Base-by-base conservation (phyloP, 1,284 basidiomycete genomes). In the Puccinia triticina region DNA sequence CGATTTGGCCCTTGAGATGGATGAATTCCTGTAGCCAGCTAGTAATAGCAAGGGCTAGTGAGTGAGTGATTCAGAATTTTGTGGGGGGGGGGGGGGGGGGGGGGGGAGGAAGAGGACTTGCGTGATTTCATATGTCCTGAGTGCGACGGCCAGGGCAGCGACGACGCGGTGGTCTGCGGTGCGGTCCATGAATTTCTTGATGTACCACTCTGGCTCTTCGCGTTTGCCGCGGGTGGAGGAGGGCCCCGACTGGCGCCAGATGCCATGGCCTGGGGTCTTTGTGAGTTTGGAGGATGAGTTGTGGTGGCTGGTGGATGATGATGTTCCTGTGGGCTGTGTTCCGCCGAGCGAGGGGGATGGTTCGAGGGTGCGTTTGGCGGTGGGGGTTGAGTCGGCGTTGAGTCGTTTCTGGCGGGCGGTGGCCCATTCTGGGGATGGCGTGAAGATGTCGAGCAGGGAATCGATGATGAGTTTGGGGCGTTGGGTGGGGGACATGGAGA, bases 1-100 rank as follows among this genome's bases (percentile, higher is more conserved):
- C 95, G 71, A 93, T 92, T 57, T 93, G 93, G 71, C 93, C 96
- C 86, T 92, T 93, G 82, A 92, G 90, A 83, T 89, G 89, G 85
- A 93, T 90, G 88, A 94, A 98, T 84, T 91, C 91, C 84, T 90
- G 89, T 86, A 93, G 92, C 94, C 94, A 96, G 82, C 93, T 94
- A 61, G n/a, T n/a, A n/a, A n/a, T n/a, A n/a, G n/a, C n/a, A n/a
- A n/a, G n/a, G n/a, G n/a, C n/a, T n/a, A n/a, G n/a, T n/a, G n/a
- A n/a, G n/a, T n/a, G n/a, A n/a, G n/a, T n/a, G n/a, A n/a, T n/a
- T n/a, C n/a, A n/a, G n/a, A n/a, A n/a, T n/a, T n/a, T n/a, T n/a
- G n/a, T n/a, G n/a, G n/a, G n/a, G n/a, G n/a, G n/a, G n/a, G n/a
- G n/a, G n/a, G n/a, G n/a, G 46, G 26, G 71, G 12, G 10, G 23